Base-by-base conservation (phyloP, 208 protist genomes). In the Trypanosoma conorhini region DNA sequence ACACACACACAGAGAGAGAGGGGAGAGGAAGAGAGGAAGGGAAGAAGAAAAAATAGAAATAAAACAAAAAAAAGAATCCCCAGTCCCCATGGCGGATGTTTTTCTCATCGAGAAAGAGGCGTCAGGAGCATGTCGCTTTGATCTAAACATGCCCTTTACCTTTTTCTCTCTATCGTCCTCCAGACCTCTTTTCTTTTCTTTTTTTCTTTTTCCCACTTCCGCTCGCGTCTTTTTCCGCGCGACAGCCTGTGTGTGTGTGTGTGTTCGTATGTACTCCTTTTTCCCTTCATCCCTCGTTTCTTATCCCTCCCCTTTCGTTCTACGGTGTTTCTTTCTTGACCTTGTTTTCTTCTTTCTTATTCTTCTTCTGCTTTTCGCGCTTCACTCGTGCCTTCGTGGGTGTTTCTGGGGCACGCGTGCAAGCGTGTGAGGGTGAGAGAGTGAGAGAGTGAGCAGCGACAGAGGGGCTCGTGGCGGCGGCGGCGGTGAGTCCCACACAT, bases 261-360 rank as follows among this genome's bases (percentile, higher is more conserved):
- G 48, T 24, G 48, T 52, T 4, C 21, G 48, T 52, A 52, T 22
- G 13, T 3, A 5, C 48, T 42, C 12, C 12, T 42, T 42, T 30
- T 58, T 58, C 52, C 22, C 30, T n/a, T n/a, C n/a, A n/a, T n/a
- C n/a, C n/a, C n/a, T n/a, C n/a, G n/a, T n/a, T n/a, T n/a, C n/a
- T n/a, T 33, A 59, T 4, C 24, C 33, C 54, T 35, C 56, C 3
- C 30, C 3, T 42, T 42, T 12, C 30, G 8, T 22, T 52, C 12
- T 21, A 52, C n/a, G 10, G 56, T 42, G 22, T 40, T 31, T 38
- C 4, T 46, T 55, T 5, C 22, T 38, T 35, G 31, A 13, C 48
- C 9, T 67, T 40, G 1, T 35, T 67, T 30, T 22, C 9, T 66
- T 66, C 33, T 54, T 30, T 55, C 55, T 66, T 64, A 51, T 64